Evolutionary conservation across 164 flowering plant genomes (phyloP), one percentile per base, ranked within the genome.

Genomic region (Berberis thunbergii): DNA sequence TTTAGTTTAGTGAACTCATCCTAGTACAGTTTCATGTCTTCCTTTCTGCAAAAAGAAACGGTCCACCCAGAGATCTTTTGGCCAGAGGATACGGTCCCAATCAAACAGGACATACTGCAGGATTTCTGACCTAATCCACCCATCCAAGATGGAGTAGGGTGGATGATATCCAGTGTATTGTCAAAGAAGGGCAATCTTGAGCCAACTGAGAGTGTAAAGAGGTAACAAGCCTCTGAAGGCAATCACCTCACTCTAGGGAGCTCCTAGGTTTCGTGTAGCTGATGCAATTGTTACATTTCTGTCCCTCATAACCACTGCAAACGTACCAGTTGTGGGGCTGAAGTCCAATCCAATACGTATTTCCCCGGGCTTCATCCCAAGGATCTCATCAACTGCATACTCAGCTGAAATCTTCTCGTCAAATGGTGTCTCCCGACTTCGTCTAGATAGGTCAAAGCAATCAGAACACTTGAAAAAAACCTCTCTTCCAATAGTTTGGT

Each of bases 221-320:
- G 26, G 26, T 26, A 26, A 26, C 26, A 26, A 26, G 26, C 26
- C 26, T 26, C 26, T 26, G 26, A 26, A 26, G 26, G 26, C 26
- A 26, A 26, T 26, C 26, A 26, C 26, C 26, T 26, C 26, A 26
- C 26, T 26, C 0, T 86, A 92, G 4, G 98, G 98, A 3, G 95
- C 96, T 6, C 93, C 95, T 10, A 87, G 79, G 67, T 92, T 92
- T 0, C 87, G 63, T 48, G 96, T 87, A 8, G 95, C 85, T 4
- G 95, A 68, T 60, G 85, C 68, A 55, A 92, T 79, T 11, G 93
- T 85, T 7, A 89, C 87, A 70, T 87, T 85, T 3, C 69, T 67
- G 64, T 89, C 96, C 70, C 78, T 83, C 96, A 92, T 92, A 63
- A 93, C 78, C 2, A 93, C 96, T 43, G 95, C 96, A 72, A 92